phyloP scores from a whole-genome alignment of 768 basidiomycete genomes.

The Rhodotorula graminis region DNA sequence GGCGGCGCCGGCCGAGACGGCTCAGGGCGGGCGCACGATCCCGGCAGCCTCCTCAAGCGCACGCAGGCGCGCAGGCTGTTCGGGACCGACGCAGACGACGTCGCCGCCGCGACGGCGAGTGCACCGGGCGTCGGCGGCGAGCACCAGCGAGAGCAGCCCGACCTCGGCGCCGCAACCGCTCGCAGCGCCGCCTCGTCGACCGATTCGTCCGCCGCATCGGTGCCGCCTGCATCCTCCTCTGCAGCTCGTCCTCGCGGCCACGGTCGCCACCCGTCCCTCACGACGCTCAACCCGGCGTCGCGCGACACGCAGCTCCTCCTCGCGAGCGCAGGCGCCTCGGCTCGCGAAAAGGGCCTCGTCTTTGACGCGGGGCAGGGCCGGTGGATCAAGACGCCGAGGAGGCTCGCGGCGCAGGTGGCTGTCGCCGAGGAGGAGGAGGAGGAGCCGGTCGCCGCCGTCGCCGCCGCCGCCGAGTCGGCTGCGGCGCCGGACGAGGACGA shows the following conservation, averaged over 20 bases:
- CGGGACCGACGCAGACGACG: conserved; percentile 6
- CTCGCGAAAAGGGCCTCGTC: conserved; percentile 45
- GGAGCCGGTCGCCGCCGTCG: background rate
- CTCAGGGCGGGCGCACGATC: conserved; percentile 48
- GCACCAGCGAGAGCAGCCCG: too few species aligned
- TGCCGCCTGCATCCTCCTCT: too few species aligned
- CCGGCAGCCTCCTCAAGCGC: conserved; percentile 50
- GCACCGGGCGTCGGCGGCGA: too few species aligned
- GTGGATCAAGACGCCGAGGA: conserved; percentile 45
- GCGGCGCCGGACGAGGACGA: conserved; percentile 30
- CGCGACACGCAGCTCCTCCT: conserved; percentile 45
- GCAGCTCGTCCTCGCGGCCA: background rate
- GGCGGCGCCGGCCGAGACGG: background rate
- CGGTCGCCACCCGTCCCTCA: conserved; percentile 32
- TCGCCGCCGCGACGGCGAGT: background rate
- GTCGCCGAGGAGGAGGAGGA: conserved; percentile 38
- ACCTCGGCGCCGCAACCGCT: too few species aligned
- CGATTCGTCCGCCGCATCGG: too few species aligned
- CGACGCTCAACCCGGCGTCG: conserved; percentile 44
- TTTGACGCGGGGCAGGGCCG: conserved; percentile 45
- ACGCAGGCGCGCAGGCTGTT: background rate
- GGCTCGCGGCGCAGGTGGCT: conserved; percentile 14
- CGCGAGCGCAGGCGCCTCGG: conserved; percentile 31
- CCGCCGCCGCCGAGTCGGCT: conserved; percentile 23
- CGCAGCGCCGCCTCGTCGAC: too few species aligned